Conservation (phyloP, 108 stramenopile species). For the Pseudonitzschia pungens region DNA sequence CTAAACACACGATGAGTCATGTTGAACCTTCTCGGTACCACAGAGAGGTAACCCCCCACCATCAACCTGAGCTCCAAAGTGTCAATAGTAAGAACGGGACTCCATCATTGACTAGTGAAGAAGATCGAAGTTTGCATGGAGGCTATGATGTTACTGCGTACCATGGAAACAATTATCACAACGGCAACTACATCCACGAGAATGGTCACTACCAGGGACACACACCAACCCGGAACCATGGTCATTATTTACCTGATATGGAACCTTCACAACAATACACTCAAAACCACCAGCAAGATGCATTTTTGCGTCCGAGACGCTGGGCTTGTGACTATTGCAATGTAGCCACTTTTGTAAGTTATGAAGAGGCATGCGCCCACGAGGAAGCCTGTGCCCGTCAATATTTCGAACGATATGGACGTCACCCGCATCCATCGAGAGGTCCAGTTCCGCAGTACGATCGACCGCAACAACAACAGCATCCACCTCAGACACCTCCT, state of each 20-base stretch:
- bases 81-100: conserved; percentile 18
- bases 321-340: conserved; percentile 88
- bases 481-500: neutral
- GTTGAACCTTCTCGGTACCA: conserved; percentile 32
- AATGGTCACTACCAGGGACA: conserved; percentile 21
- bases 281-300: conserved; percentile 13
- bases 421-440: conserved; percentile 25
- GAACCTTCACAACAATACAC: conserved; percentile 17
- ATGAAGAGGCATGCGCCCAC: conserved; percentile 82
- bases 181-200: conserved; percentile 18
- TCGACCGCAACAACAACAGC: conserved; percentile 20
- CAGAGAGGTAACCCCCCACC: conserved; percentile 2
- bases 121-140: conserved; percentile 25
- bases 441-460: conserved; percentile 36
- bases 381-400: conserved; percentile 64
- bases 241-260: conserved; percentile 37
- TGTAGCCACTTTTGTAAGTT: conserved; percentile 70
- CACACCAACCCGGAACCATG: conserved; percentile 23
- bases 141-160: conserved; percentile 31
- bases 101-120: conserved; percentile 23
- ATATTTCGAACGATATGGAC: conserved; percentile 35
- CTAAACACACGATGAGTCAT: conserved; percentile 45
- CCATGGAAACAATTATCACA: conserved; percentile 30
- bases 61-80: conserved; percentile 23
- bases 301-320: conserved; percentile 34